A percentile compares a stretch with the other conserved stretches of the same genome.
Evolutionary conservation across 2,329 filamentous ascomycete species (phyloP).

Genomic region (Lasiodiplodia theobromae): DNA sequence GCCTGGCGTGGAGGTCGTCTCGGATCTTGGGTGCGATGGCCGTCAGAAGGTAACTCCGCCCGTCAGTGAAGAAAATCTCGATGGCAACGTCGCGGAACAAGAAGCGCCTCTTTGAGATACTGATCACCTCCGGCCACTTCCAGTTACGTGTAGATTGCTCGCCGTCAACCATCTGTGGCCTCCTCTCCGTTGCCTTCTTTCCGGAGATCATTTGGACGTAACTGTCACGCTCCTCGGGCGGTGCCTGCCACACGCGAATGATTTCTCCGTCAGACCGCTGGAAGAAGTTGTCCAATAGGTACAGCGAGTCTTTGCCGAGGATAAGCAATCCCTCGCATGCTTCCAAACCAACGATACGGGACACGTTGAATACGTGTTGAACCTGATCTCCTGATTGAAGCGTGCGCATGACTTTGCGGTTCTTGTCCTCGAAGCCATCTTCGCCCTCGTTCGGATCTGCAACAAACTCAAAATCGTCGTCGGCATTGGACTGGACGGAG

Average conservation of each 20-base stretch:
- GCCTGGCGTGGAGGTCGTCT: slow-evolving; percentile 80
- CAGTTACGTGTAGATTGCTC: slow-evolving; percentile 89
- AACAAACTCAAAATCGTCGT: slow-evolving; percentile 95
- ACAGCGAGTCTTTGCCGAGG: slow-evolving; percentile 87
- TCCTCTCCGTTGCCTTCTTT: slow-evolving; percentile 45
- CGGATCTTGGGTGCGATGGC: slow-evolving; percentile 75
- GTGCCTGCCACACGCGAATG: slow-evolving; percentile 94
- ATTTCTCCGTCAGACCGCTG: slow-evolving; percentile 95
- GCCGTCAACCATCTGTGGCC: slow-evolving; percentile 50
- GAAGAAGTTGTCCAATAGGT: slow-evolving; percentile 96
- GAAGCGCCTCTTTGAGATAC: slow-evolving; percentile 93
- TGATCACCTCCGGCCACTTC: slow-evolving; percentile 94
- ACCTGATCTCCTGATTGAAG: slow-evolving; percentile 90
- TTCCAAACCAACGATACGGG: slow-evolving; percentile 90
- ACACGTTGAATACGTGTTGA: slow-evolving; percentile 93
- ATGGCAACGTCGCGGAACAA: slow-evolving; percentile 94
- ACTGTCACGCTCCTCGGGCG: slow-evolving; percentile 88
- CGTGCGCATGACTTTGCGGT: slow-evolving; percentile 95
- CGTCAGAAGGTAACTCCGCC: slow-evolving; percentile 91
- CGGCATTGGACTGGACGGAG: slow-evolving; percentile 57
- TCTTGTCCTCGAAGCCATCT: slow-evolving; percentile 94
- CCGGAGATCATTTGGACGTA: slow-evolving; percentile 94
- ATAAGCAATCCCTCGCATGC: slow-evolving; percentile 93
- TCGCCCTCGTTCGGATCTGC: slow-evolving; percentile 88
- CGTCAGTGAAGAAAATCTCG: slow-evolving; percentile 98